Conservation (phyloP, 768 basidiomycete species). For the Tricholoma saponaceum region DNA sequence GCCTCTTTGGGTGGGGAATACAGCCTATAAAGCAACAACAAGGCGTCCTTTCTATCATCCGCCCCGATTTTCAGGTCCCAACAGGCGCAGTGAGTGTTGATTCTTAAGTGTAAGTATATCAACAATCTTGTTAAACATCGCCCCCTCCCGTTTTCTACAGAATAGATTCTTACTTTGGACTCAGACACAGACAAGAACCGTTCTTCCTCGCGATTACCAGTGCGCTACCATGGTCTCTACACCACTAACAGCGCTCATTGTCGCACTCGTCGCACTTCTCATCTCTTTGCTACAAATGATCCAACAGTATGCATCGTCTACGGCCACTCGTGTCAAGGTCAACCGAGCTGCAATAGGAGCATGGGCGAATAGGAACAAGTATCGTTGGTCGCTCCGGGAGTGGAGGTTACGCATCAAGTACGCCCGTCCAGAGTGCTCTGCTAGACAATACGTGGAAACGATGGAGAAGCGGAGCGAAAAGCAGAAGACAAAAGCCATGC, state of each 20-base stretch:
- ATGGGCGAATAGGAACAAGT: slow-evolving; percentile 1
- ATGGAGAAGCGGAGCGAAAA: neutral
- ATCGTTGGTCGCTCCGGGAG: slow-evolving; percentile 1
- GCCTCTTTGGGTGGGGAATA: no score
- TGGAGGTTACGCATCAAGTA: slow-evolving; percentile 3
- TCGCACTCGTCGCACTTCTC: neutral
- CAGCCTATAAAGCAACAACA: no score
- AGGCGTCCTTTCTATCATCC: no score
- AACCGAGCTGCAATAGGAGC: neutral
- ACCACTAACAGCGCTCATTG: neutral
- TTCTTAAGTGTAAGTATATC: no score
- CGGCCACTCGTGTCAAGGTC: neutral
- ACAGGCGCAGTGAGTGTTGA: no score
- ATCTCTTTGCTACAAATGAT: slow-evolving; percentile 1
- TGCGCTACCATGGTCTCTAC: neutral
- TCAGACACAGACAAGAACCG: no score
- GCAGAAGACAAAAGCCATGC: neutral
- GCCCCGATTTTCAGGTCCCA: no score
- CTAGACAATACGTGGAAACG: neutral
- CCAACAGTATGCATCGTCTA: slow-evolving; percentile 2
- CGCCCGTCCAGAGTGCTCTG: slow-evolving; percentile 1
- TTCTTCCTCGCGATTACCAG: neutral
- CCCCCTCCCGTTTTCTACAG: no score
- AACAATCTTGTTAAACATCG: no score
- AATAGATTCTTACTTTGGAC: no score